Conservation (phyloP, 164 flowering plant species). For the Taxillus chinensis region DNA sequence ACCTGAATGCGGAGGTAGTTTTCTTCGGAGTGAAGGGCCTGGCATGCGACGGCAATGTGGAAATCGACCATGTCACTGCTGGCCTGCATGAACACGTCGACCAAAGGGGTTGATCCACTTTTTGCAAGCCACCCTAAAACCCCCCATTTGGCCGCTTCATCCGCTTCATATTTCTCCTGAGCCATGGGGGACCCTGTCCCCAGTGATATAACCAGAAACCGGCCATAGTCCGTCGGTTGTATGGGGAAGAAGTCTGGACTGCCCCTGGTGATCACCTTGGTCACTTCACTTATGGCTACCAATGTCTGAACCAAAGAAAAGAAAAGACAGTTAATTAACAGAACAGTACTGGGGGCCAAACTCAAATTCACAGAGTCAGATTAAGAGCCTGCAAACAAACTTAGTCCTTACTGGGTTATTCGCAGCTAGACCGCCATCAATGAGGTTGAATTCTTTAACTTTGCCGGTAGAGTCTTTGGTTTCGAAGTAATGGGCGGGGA, state of each 20-base stretch:
- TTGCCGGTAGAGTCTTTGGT: neutral
- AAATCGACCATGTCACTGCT: slow-evolving; percentile 29
- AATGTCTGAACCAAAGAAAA: slow-evolving; percentile 13
- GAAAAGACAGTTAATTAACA: neutral
- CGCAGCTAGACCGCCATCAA: neutral
- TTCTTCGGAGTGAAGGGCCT: slow-evolving; percentile 17
- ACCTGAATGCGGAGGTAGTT: slow-evolving; percentile 34
- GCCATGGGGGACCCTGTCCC: slow-evolving; percentile 28
- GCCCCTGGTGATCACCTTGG: slow-evolving; percentile 8
- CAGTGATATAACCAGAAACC: slow-evolving; percentile 25
- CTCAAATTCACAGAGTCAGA: slow-evolving; percentile 22
- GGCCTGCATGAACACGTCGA: slow-evolving; percentile 19
- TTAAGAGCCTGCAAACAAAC: neutral
- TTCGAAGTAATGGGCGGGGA: neutral
- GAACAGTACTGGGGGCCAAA: too few species aligned
- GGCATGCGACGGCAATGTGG: slow-evolving; percentile 16
- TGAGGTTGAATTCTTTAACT: neutral
- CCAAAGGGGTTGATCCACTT: slow-evolving; percentile 20
- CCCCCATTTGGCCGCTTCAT: slow-evolving; percentile 28
- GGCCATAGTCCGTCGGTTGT: slow-evolving; percentile 18
- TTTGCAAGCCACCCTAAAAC: slow-evolving; percentile 19
- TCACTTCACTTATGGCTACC: slow-evolving; percentile 22
- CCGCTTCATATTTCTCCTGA: slow-evolving; percentile 15
- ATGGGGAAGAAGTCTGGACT: slow-evolving; percentile 20
- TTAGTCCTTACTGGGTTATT: neutral